Evolutionary conservation across 1,284 basidiomycete species (phyloP), one percentile per base, ranked within the genome.

Genomic region (Apiotrichum siamense): DNA sequence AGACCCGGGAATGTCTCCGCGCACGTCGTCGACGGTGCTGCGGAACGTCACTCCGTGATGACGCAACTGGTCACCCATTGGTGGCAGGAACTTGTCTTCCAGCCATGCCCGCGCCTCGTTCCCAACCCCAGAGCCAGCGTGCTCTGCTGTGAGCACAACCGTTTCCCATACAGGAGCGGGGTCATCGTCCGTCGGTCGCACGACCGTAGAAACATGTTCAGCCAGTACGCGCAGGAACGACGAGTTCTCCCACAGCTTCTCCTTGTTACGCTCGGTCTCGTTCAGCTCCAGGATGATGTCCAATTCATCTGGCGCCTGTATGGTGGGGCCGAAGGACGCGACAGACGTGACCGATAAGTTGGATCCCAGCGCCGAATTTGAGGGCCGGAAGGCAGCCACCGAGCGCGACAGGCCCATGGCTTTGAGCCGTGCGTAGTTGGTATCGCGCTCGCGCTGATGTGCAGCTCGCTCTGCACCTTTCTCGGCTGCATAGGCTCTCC

Each of bases 151-250:
- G 10, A 59, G 51, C 1, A 59, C 38, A 6, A 59, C 50, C 3
- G 45, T 59, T 38, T 55, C 49, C 42, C 44, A 59, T 4, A 31
- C 17, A 4, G 54, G 49, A 1, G 37, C 17, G 12, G 44, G 40
- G 21, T 51, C 46, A n/a, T 48, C 38, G 10, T 39, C 15, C 2
- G 18, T n/a, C 7, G 43, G 25, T 11, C 42, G 47, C 5, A 65
- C 39, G 11, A 65, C 55, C 4, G 61, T 60, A 7, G 62, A 52
- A 15, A 69, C 45, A 26, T 66, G 62, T 27, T 50, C 43, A 0
- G 67, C 58, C 11, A 67, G 61, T 1, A 61, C 39, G 20, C 49
- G 55, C 23, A 72, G 55, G 53, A 69, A 68, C 7, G 66, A 64
- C 2, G 60, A 52, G 1, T 63, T 58, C 7, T 62, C 58, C 27